Percentiles rank a stretch among this genome's conserved stretches.
phyloP scores from a whole-genome alignment of 2,329 filamentous ascomycete species.

The Aquanectria penicillioides region DNA sequence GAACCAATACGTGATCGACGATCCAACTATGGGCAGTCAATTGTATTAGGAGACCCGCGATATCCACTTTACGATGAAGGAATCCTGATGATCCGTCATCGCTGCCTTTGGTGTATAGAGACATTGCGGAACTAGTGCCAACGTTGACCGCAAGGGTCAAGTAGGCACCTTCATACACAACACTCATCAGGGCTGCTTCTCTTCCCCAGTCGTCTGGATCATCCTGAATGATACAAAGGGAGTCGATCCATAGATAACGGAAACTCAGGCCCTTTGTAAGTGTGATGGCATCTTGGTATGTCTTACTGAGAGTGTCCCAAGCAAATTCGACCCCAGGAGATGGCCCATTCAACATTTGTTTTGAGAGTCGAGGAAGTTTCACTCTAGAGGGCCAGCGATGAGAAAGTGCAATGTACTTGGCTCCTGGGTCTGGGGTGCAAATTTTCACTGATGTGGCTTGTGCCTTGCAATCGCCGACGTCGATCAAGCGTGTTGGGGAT shows the following conservation, averaged over 20 bases:
- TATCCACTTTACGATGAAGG: neutral
- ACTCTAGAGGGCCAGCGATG: neutral
- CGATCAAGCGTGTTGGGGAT: neutral
- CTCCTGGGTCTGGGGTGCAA: neutral
- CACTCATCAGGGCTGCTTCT: neutral
- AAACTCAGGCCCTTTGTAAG: too few relatives aligned
- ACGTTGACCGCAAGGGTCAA: neutral
- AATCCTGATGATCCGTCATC: neutral
- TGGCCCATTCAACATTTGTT: neutral
- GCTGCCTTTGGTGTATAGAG: neutral
- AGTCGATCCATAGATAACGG: too few relatives aligned
- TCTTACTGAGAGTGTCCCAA: too few relatives aligned
- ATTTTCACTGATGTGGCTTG: neutral
- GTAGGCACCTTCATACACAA: neutral
- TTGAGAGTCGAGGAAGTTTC: neutral
- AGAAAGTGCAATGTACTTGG: neutral
- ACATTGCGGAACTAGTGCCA: neutral
- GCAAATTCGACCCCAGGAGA: neutral
- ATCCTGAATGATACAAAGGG: too few relatives aligned
- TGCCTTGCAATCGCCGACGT: neutral
- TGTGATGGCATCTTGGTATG: too few relatives aligned
- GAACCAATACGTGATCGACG: neutral
- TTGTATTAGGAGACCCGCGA: neutral
- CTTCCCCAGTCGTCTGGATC: too few relatives aligned
- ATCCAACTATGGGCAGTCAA: neutral